Conservation (phyloP, 306 rosid genomes). For the Datisca glomerata region DNA sequence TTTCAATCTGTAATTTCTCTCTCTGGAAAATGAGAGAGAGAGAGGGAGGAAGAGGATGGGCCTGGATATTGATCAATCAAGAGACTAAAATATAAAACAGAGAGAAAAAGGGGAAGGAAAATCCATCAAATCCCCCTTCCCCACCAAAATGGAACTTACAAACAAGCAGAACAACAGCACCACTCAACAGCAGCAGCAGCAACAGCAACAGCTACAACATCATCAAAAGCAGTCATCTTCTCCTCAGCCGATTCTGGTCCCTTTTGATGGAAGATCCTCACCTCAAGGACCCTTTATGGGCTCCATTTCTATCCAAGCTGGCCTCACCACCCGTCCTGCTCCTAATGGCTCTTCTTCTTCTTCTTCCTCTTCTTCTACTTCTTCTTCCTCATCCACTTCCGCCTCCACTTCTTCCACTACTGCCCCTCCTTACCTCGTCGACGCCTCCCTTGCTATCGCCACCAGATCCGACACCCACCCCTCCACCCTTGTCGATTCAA, state of each 20-base stretch:
- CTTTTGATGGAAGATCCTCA: slow-evolving; percentile 49
- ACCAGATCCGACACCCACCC: slow-evolving; percentile 63
- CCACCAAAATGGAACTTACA: slow-evolving; percentile 69
- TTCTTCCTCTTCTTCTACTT: slow-evolving; percentile 16
- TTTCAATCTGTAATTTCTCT: too few species aligned
- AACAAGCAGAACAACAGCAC: slow-evolving; percentile 49
- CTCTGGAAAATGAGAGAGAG: too few species aligned
- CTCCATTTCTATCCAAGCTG: slow-evolving; percentile 49
- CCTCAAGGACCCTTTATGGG: slow-evolving; percentile 38
- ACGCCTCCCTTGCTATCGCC: slow-evolving; percentile 78
- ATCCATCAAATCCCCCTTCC: too few species aligned
- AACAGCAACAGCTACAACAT: slow-evolving; percentile 8
- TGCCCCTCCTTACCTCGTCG: slow-evolving; percentile 37
- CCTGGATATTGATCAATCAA: too few species aligned
- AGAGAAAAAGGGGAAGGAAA: too few species aligned
- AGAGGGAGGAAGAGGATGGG: too few species aligned
- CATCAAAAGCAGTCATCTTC: slow-evolving; percentile 24
- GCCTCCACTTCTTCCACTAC: slow-evolving; percentile 21
- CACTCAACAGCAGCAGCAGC: slow-evolving; percentile 23
- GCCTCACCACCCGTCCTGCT: slow-evolving; percentile 14
- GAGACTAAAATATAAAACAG: too few species aligned
- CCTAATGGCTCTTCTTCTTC: slow-evolving; percentile 20
- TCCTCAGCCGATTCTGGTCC: slow-evolving; percentile 27
- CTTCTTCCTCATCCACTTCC: slow-evolving; percentile 25
- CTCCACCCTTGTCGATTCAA: slow-evolving; percentile 20